A percentile compares a stretch with the other conserved stretches of the same genome.
Conservation (phyloP, 2,329 filamentous ascomycete genomes). For the Xylariaceae sp. region DNA sequence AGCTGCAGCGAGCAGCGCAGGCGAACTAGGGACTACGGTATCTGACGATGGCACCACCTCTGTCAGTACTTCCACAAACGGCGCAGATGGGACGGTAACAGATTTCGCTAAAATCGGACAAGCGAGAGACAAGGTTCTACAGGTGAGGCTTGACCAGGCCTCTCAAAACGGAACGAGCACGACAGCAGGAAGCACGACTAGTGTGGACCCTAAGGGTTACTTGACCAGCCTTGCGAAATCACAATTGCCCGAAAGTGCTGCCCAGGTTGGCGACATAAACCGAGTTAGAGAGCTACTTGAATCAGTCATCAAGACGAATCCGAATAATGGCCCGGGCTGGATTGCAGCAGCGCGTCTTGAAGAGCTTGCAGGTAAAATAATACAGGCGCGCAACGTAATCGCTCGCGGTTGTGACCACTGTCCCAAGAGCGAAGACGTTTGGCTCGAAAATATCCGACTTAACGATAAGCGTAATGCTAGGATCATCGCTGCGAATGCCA, state of each 20-base stretch:
- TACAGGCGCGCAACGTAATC: conserved; percentile 87
- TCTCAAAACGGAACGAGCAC: conserved; percentile 73
- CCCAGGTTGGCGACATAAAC: conserved; percentile 92
- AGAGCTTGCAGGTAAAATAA: conserved; percentile 89
- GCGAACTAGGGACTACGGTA: conserved; percentile 88
- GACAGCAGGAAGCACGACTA: conserved; percentile 81
- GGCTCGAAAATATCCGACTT: conserved; percentile 93
- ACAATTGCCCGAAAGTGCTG: conserved; percentile 78
- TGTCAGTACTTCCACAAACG: conserved; percentile 42
- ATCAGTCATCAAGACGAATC: conserved; percentile 96
- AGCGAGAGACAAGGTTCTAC: conserved; percentile 92
- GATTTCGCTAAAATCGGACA: conserved; percentile 98
- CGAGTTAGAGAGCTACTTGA: conserved; percentile 91
- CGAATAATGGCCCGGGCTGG: conserved; percentile 93
- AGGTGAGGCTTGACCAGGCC: conserved; percentile 91
- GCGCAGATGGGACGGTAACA: conserved; percentile 87
- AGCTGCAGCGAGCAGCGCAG: conserved; percentile 80
- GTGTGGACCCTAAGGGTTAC: conserved; percentile 94
- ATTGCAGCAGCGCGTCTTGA: conserved; percentile 93
- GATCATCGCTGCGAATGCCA: conserved; percentile 91
- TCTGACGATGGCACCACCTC: conserved; percentile 73
- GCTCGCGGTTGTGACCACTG: conserved; percentile 88
- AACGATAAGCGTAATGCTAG: conserved; percentile 94
- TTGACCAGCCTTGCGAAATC: conserved; percentile 89
- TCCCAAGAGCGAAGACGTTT: conserved; percentile 92